Percentiles rank a stretch among this genome's conserved stretches.
phyloP scores from a whole-genome alignment of 768 basidiomycete genomes.

The Pulveroboletus frians region DNA sequence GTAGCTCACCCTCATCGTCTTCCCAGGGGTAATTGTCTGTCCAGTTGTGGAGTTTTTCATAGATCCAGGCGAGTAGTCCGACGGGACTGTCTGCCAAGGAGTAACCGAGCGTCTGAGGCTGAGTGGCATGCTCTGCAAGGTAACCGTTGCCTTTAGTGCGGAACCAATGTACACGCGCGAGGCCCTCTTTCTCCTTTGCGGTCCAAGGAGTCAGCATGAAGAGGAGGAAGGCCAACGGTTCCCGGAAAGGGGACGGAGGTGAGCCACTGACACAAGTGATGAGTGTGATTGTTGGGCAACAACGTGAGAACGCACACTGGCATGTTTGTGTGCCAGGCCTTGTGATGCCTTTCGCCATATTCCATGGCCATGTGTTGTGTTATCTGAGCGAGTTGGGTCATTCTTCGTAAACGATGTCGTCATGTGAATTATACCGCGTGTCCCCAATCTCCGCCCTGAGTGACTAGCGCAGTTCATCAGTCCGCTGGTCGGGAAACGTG shows the following conservation, averaged over 20 bases:
- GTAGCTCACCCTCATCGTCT: conserved; percentile 47
- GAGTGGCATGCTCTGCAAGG: conserved; percentile 31
- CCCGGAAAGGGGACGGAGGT: conserved; percentile 18
- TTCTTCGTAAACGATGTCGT: not conserved
- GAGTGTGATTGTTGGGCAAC: not conserved
- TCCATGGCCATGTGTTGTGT: conserved; percentile 28
- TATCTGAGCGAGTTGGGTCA: conserved; percentile 26
- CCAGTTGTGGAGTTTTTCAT: conserved; percentile 46
- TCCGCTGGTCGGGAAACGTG: not conserved
- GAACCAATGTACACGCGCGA: conserved; percentile 20
- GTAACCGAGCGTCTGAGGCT: conserved; percentile 53
- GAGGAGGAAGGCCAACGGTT: conserved; percentile 28
- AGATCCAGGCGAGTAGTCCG: conserved; percentile 51
- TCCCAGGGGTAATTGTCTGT: conserved; percentile 52
- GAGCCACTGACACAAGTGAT: conserved; percentile 11
- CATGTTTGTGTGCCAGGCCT: conserved; percentile 51
- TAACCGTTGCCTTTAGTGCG: conserved; percentile 29
- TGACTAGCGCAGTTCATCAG: conserved; percentile 30
- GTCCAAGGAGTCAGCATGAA: conserved; percentile 28
- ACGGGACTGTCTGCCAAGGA: conserved; percentile 52
- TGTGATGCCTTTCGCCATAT: conserved; percentile 40
- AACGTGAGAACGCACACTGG: conserved; percentile 32
- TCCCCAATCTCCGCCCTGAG: conserved; percentile 50
- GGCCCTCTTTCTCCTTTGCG: conserved; percentile 21
- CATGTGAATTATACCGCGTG: conserved; percentile 22